phyloP scores from a whole-genome alignment of 2,329 filamentous ascomycete species.

The Coniella lustricola region DNA sequence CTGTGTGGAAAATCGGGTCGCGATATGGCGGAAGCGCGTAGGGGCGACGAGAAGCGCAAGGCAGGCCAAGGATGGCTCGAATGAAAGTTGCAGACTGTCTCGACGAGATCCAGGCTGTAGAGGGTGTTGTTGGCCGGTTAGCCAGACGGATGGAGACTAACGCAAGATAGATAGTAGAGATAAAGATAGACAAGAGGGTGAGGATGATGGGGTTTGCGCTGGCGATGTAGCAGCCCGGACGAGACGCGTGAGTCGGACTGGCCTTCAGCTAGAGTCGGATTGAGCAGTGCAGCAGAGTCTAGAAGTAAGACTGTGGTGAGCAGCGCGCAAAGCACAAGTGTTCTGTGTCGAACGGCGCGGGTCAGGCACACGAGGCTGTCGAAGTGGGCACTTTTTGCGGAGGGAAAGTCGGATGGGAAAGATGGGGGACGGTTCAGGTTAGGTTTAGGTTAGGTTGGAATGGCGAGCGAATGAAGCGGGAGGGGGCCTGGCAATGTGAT shows the following conservation, averaged over 20 bases:
- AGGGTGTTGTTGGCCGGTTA: neutral
- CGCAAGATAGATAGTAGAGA: too few relatives aligned
- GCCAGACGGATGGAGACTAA: too few relatives aligned
- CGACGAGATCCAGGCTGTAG: neutral
- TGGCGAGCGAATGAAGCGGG: neutral
- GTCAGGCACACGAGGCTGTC: neutral
- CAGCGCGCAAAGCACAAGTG: neutral
- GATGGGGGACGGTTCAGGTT: neutral
- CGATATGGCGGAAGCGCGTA: neutral
- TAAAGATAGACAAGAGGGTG: too few relatives aligned
- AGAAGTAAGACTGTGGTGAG: neutral
- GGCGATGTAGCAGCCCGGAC: too few relatives aligned
- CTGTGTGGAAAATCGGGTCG: conserved; percentile 4
- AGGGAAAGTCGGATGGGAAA: neutral
- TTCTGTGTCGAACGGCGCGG: neutral
- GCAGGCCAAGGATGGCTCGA: neutral
- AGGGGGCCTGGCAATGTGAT: neutral
- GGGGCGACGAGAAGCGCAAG: neutral
- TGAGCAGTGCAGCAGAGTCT: too few relatives aligned
- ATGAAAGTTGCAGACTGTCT: neutral
- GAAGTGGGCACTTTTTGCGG: neutral
- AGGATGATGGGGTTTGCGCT: too few relatives aligned
- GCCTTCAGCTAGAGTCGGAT: too few relatives aligned
- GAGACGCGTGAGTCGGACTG: too few relatives aligned
- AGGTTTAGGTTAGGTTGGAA: conserved; percentile 1